These are phyloP conservation scores for Akanthomyces uredinophilus DNA, from an alignment of 2,329 filamentous ascomycete genomes.

Conservation along the genomic window DNA sequence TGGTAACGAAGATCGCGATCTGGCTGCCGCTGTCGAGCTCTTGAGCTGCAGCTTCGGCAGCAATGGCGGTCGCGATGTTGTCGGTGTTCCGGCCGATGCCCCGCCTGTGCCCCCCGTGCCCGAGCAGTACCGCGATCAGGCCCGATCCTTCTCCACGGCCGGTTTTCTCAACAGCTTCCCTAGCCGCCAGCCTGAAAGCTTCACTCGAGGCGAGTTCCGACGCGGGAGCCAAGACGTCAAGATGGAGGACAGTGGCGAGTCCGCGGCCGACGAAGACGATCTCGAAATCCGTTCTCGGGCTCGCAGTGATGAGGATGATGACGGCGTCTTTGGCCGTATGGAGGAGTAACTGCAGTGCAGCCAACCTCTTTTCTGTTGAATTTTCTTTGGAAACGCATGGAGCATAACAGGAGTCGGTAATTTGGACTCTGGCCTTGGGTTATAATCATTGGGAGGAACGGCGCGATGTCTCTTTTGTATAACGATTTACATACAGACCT, in stretches of 20 bases:
- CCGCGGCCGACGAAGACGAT: slow-evolving; percentile 62
- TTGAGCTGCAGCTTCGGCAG: slow-evolving; percentile 90
- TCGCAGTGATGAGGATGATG: slow-evolving; percentile 82
- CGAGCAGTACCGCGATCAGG: slow-evolving; percentile 66
- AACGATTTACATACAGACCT: slow-evolving; percentile 35
- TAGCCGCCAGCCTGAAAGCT: slow-evolving; percentile 58
- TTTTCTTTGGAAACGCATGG: slow-evolving; percentile 20
- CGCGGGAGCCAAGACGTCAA: slow-evolving; percentile 53
- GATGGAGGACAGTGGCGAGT: slow-evolving; percentile 62
- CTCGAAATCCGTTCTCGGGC: slow-evolving; percentile 56
- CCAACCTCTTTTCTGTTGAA: slow-evolving; percentile 19
- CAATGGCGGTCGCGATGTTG: slow-evolving; percentile 58
- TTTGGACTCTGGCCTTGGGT: slow-evolving; percentile 28
- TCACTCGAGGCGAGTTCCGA: slow-evolving; percentile 55
- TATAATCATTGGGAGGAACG: slow-evolving; percentile 26
- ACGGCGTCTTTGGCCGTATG: slow-evolving; percentile 94
- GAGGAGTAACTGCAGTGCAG: slow-evolving; percentile 60
- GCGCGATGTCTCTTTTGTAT: slow-evolving; percentile 46
- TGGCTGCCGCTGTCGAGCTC: slow-evolving; percentile 85
- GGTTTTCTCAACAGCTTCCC: slow-evolving; percentile 61
- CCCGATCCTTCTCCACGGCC: slow-evolving; percentile 50
- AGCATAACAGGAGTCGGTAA: slow-evolving; percentile 18
- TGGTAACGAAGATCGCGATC: slow-evolving; percentile 77
- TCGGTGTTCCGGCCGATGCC: slow-evolving; percentile 62
- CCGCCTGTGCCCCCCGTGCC: slow-evolving; percentile 87